Evolutionary conservation across 352 stramenopile genomes (phyloP), one percentile per base, ranked within the genome.

Genomic region (Paralagenidium karlingii): DNA sequence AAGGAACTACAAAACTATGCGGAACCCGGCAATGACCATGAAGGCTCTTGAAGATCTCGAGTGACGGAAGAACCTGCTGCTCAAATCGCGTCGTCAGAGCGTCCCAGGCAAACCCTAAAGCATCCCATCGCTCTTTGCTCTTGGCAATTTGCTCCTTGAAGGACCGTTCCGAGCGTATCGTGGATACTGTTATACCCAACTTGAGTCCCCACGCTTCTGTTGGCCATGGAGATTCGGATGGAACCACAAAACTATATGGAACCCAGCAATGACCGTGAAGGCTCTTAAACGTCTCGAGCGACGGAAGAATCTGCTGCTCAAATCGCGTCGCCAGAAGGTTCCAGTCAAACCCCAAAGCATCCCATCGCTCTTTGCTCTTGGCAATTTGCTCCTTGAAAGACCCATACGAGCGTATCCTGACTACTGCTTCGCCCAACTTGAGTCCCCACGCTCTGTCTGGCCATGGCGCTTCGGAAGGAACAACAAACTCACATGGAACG

Each of bases 241-340:
- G 84, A 7, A 97, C 74, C 24, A 77, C 63, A 53, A 96, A 97
- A 19, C 63, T 54, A 41, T 95, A 83, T 16, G 82, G 82, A 11
- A 97, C 83, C 25, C 94, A 82, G 20, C 96, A 55, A 53, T 97
- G 85, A 13, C 87, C 88, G 39, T 95, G 68, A 5, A 85, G 48
- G 24, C 86, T 50, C 37, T 85, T 78, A 50, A 91, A 97, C 2
- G 60, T 51, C 12, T 65, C 24, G 8, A 97, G 64, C 9, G 82
- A 79, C 39, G 64, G 65, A 34, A 85, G 38, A 13, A 80, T 61
- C 43, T 86, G 73, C 54, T 67, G 38, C 40, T 75, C 58, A n/a
- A n/a, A n/a, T n/a, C n/a, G n/a, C n/a, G n/a, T n/a, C n/a, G n/a
- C n/a, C n/a, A n/a, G n/a, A n/a, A n/a, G n/a, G n/a, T n/a, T n/a